Conservation (phyloP, 2,329 filamentous ascomycete species). For the Botryosphaeria dothidea region DNA sequence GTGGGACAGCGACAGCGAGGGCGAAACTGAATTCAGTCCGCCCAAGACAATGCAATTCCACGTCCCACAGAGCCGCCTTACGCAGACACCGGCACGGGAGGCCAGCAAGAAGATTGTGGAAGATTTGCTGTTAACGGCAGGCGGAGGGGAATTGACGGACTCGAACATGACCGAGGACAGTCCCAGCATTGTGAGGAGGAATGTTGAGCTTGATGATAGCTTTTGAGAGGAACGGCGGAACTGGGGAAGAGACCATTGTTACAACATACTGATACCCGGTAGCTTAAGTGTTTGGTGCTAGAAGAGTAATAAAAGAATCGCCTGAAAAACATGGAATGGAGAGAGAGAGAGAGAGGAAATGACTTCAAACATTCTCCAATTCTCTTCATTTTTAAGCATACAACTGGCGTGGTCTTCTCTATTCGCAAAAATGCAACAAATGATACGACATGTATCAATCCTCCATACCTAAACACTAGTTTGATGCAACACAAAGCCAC, state of each 20-base stretch:
- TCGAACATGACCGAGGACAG: conserved; percentile 47
- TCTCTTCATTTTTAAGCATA: background rate
- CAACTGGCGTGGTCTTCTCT: background rate
- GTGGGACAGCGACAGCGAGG: conserved; percentile 76
- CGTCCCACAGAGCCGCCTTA: conserved; percentile 71
- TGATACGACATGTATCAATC: background rate
- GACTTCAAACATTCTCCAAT: background rate
- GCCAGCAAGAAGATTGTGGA: conserved; percentile 81
- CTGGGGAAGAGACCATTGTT: background rate
- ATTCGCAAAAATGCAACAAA: background rate
- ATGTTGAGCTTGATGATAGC: conserved; percentile 49
- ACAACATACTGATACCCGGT: background rate
- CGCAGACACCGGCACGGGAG: conserved; percentile 81
- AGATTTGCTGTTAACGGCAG: conserved; percentile 75
- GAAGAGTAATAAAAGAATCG: too few relatives aligned
- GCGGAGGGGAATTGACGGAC: conserved; percentile 56
- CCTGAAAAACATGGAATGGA: too few relatives aligned
- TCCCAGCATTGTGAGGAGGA: conserved; percentile 49
- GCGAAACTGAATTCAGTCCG: conserved; percentile 66
- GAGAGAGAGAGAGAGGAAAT: too few relatives aligned
- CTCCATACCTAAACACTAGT: background rate
- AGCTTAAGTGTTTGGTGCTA: background rate
- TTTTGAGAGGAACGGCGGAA: conserved; percentile 28
- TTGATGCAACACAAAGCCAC: background rate
- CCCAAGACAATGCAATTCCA: conserved; percentile 93